Evolutionary conservation across 2,329 filamentous ascomycete species (phyloP), one percentile per base, ranked within the genome.

Genomic region (Periconia sp.): DNA sequence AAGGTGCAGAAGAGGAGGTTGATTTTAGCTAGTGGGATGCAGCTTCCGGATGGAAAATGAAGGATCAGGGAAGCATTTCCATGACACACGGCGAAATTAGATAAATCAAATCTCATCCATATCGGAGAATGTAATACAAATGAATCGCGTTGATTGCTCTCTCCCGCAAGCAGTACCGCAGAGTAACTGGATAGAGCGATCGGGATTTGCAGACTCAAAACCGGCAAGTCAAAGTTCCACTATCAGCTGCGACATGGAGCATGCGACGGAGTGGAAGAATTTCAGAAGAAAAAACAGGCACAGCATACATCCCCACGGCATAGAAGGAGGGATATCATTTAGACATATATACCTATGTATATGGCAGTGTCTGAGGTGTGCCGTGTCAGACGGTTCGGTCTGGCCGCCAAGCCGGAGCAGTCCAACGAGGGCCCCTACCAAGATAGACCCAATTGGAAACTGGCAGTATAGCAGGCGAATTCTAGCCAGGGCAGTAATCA

Each of bases 1-100:
- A 61, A 41, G 59, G 64, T 6, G 66, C 62, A 31, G 61, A 70
- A 37, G 61, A 62, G 50, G 52, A 62, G 27, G 62, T 62, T 2
- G 72, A 74, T 50, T 74, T 73, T 44, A 68, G 60, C 20, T 74
- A 47, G 68, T 33, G 40, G 31, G 17, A 14, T 47, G 8, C 19
- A 45, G 42, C 40, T 54, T 54, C 57, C 55, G 55, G 23, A 27
- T 27, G 23, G 23, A 27, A 27, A 8, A 27, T 3, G 23, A 27
- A 55, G 46, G 27, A 47, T 40, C 47, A 47, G n/a, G n/a, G n/a
- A n/a, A 53, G 17, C 50, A 51, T 44, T 40, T 59, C 10, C 31
- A 45, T 53, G 61, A 54, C 60, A 57, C 54, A 41, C 27, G 45
- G 37, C 55, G 58, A 57, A 46, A 59, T 55, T 48, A 46, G 53